phyloP scores from a whole-genome alignment of 352 stramenopile genomes.

The Globisporangium solare region DNA sequence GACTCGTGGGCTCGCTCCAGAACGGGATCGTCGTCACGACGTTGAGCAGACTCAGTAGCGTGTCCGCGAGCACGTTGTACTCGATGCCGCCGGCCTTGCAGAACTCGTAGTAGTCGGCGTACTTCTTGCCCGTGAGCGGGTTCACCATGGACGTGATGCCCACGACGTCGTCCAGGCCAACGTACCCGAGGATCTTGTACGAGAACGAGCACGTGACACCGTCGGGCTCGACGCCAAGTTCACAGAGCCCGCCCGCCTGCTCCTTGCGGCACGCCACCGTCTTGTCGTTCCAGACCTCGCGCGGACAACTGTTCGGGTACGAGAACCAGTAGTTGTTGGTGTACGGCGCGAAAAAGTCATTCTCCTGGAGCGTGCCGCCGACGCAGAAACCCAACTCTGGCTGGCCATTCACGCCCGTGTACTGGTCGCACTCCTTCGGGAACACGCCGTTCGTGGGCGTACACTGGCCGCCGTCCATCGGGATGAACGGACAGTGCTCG shows the following conservation, averaged over 20 bases:
- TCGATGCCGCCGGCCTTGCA: constrained; percentile 48
- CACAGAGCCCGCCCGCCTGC: constrained; percentile 40
- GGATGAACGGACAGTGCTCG: constrained; percentile 47
- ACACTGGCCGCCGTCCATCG: constrained; percentile 61
- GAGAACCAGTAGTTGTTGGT: constrained; percentile 80
- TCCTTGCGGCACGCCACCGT: constrained; percentile 29
- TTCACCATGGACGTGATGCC: constrained; percentile 63
- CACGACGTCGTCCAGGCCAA: constrained; percentile 60
- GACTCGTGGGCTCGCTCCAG: constrained; percentile 49
- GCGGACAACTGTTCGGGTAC: constrained; percentile 68
- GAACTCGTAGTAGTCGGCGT: constrained; percentile 53
- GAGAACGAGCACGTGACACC: constrained; percentile 58
- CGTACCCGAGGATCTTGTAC: constrained; percentile 59
- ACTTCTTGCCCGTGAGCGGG: constrained; percentile 27
- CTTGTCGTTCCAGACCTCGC: constrained; percentile 35
- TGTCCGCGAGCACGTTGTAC: constrained; percentile 31
- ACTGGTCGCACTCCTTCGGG: constrained; percentile 44
- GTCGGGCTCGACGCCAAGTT: constrained; percentile 42
- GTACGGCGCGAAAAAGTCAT: constrained; percentile 59
- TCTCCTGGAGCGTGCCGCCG: constrained; percentile 32
- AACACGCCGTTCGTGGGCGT: constrained; percentile 30
- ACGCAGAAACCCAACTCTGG: constrained; percentile 46
- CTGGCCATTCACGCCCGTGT: constrained; percentile 37
- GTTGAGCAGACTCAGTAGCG: constrained; percentile 18
- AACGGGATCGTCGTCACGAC: constrained; percentile 47